Base-by-base conservation (phyloP, 2,329 filamentous ascomycete genomes). In the Talaromyces sp. region DNA sequence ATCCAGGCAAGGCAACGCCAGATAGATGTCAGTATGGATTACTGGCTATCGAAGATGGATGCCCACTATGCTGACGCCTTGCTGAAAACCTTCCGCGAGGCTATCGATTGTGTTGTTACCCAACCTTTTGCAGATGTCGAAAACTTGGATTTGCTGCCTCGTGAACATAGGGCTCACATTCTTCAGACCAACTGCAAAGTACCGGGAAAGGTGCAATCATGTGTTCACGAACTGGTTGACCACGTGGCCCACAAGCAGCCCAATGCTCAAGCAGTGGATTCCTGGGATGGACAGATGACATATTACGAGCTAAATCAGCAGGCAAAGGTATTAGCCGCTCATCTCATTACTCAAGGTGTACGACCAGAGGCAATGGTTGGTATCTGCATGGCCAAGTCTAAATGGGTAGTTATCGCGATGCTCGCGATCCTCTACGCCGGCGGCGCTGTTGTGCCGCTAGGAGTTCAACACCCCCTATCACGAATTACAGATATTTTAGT, bases 281-380 rank as follows among this genome's bases (percentile, higher is more conserved):
- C 45, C 4, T 49, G 45, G 45, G 45, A 49, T 19, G 45, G 45
- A 15, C 25, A 22, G 5, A 15, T 49, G 45, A 49, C 45, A 25
- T 49, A 49, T 49, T 13, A 25, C 3, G 45, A 49, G 45, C 22
- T 49, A 3, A 49, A 49, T 5, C 45, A 25, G 1, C 45, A 25
- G 19, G 45, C 45, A 49, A 49, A 49, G 45, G 4, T 27, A 27
- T 15, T 49, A 27, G 19, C 45, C n/a, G 3, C 10, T 15, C 45
- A 49, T 25, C 45, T 49, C 22, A 27, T 49, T 1, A 7, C 10
- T 15, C 22, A 27, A 25, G 45, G 45, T 25, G 45, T 49, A 49
- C 8, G 45, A 71, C 80, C 84, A 8, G 79, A 78, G 6, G 58
- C 80, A 15, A 78, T 56, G 29, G 63, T 61, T 11, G 54, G 34